These are phyloP conservation scores for Pseudonitzschia multistriata DNA, from an alignment of 108 stramenopile species.

Conservation along the genomic window DNA sequence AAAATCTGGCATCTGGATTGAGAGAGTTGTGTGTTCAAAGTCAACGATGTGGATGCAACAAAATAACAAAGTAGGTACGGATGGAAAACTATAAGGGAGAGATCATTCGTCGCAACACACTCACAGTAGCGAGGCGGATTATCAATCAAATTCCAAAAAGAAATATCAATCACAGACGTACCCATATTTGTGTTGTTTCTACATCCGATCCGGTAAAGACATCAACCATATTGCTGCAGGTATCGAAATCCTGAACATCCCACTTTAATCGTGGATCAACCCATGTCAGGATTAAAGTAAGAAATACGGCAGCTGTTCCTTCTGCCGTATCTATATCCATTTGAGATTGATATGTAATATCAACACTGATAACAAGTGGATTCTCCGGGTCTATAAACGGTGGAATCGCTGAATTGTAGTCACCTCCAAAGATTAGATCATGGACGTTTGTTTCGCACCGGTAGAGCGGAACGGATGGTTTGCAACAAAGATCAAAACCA, in stretches of 20 bases:
- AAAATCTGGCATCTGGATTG: conserved; percentile 32
- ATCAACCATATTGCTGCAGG: neutral
- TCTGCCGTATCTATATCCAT: conserved; percentile 19
- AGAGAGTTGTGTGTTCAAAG: neutral
- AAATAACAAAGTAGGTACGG: neutral
- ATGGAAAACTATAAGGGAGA: neutral
- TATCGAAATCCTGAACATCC: conserved; percentile 5
- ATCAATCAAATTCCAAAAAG: no score
- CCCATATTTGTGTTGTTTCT: conserved; percentile 13
- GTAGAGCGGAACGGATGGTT: neutral
- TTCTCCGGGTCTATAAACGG: neutral
- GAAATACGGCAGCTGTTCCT: conserved; percentile 24
- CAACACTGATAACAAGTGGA: conserved; percentile 12
- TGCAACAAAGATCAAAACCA: conserved; percentile 2
- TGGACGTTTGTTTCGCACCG: neutral
- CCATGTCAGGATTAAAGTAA: conserved; percentile 14
- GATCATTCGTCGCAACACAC: no score
- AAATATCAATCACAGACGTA: neutral
- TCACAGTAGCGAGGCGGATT: no score
- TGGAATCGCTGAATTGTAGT: conserved; percentile 20
- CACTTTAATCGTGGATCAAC: conserved; percentile 18
- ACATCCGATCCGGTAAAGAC: conserved; percentile 10
- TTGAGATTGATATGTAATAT: conserved; percentile 1
- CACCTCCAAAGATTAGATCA: neutral
- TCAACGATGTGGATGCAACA: neutral